These are phyloP conservation scores for Solanum hybrid DNA, from an alignment of 305 asterid genomes.

Conservation along the genomic window DNA sequence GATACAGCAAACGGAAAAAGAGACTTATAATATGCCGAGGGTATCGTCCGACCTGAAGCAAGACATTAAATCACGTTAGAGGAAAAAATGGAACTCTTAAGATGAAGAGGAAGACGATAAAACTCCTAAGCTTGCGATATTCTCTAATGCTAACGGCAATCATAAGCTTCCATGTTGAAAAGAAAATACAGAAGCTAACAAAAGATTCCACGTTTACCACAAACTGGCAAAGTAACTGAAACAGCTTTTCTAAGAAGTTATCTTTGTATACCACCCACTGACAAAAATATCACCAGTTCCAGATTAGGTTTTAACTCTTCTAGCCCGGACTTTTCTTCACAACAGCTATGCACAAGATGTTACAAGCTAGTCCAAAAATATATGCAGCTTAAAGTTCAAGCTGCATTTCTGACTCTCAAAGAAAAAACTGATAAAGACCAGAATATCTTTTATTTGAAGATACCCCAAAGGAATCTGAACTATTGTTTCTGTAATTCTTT, in stretches of 20 bases:
- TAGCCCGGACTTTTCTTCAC: background rate
- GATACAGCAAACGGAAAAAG: conserved; percentile 83
- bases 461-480: background rate
- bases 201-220: background rate
- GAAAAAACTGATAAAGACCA: background rate
- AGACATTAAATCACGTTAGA: background rate
- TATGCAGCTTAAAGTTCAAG: background rate
- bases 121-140: background rate
- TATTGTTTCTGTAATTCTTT: background rate
- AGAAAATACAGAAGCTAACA: background rate
- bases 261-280: background rate
- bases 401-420: background rate
- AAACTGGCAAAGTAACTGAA: too few species aligned
- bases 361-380: background rate
- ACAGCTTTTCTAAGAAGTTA: background rate
- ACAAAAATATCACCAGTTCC: background rate
- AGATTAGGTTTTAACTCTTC: background rate
- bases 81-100: background rate
- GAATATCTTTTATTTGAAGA: background rate
- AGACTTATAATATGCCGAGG: conserved; percentile 91
- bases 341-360: background rate
- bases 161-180: background rate
- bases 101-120: background rate
- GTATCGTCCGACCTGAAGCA: conserved; percentile 69
- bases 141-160: background rate